These are phyloP conservation scores for Lactifluus volemus DNA, from an alignment of 768 basidiomycete species.

Conservation along the genomic window DNA sequence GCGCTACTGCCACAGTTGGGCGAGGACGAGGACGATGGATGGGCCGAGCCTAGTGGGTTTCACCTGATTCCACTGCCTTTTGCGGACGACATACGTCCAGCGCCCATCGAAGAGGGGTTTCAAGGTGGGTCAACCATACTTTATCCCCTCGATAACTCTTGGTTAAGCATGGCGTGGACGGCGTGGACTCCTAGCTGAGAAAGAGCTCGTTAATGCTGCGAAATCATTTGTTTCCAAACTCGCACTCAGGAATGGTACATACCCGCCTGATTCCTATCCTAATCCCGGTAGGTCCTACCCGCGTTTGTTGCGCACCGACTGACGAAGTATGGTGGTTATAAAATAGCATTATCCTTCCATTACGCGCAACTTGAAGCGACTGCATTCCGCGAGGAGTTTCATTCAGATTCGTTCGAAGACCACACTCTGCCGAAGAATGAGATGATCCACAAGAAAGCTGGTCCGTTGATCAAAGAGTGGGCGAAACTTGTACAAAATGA, in stretches of 20 bases:
- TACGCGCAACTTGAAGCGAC: slow-evolving; percentile 87
- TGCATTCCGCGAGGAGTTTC: slow-evolving; percentile 87
- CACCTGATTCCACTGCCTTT: slow-evolving; percentile 92
- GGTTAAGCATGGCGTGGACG: slow-evolving; percentile 6
- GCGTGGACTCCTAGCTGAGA: slow-evolving; percentile 42
- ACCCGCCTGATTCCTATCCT: slow-evolving; percentile 83
- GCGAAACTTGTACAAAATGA: slow-evolving; percentile 55
- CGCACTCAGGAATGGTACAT: slow-evolving; percentile 66
- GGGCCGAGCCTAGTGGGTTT: slow-evolving; percentile 81
- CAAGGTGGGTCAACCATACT: slow-evolving; percentile 38
- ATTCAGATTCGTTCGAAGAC: slow-evolving; percentile 72
- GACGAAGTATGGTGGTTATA: background rate
- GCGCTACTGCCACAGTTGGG: slow-evolving; percentile 81
- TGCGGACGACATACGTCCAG: slow-evolving; percentile 85
- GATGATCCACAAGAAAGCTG: slow-evolving; percentile 65
- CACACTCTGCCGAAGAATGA: slow-evolving; percentile 68
- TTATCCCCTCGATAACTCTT: background rate
- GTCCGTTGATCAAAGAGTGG: slow-evolving; percentile 61
- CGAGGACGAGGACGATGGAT: slow-evolving; percentile 53
- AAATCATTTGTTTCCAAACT: slow-evolving; percentile 71
- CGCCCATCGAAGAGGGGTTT: slow-evolving; percentile 56
- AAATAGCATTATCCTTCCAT: slow-evolving; percentile 71
- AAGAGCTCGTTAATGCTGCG: slow-evolving; percentile 59
- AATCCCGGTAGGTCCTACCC: slow-evolving; percentile 61
- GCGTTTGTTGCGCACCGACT: background rate